phyloP scores from a whole-genome alignment of 352 stramenopile species.

The Pythium guiyangense region DNA sequence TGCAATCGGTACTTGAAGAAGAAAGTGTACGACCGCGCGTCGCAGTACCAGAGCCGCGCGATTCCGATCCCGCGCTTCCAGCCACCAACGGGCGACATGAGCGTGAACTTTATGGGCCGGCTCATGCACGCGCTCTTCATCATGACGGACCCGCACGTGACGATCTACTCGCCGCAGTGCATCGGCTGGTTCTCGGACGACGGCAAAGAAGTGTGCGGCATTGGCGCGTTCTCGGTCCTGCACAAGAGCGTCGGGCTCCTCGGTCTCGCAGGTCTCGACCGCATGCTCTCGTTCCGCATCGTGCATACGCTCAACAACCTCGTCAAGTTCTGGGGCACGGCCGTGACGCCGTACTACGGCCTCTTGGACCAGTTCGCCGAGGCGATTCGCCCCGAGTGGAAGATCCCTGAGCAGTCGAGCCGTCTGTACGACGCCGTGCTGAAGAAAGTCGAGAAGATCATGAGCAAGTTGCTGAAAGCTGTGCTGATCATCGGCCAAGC shows the following conservation, averaged over 20 bases:
- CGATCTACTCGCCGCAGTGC: slow-evolving; percentile 90
- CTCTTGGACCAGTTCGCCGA: slow-evolving; percentile 85
- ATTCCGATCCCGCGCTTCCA: slow-evolving; percentile 93
- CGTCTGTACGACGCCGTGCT: slow-evolving; percentile 85
- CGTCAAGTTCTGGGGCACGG: slow-evolving; percentile 90
- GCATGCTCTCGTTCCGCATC: slow-evolving; percentile 91
- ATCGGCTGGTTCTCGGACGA: slow-evolving; percentile 91
- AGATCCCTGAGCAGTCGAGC: slow-evolving; percentile 81
- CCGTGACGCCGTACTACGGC: slow-evolving; percentile 86
- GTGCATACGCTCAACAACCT: slow-evolving; percentile 93
- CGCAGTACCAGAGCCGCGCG: slow-evolving; percentile 88
- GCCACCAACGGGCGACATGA: slow-evolving; percentile 76
- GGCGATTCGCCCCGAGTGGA: slow-evolving; percentile 86
- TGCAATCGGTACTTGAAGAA: slow-evolving; percentile 95
- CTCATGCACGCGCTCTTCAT: slow-evolving; percentile 90
- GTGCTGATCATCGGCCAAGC: slow-evolving; percentile 92
- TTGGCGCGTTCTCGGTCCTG: slow-evolving; percentile 86
- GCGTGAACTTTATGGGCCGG: slow-evolving; percentile 92
- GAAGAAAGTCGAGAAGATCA: slow-evolving; percentile 94
- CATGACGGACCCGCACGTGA: slow-evolving; percentile 90
- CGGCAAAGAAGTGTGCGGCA: slow-evolving; percentile 84
- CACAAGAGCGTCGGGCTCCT: slow-evolving; percentile 90
- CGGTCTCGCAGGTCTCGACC: slow-evolving; percentile 90
- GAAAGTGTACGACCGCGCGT: slow-evolving; percentile 89
- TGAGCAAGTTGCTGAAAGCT: slow-evolving; percentile 91